Base-by-base conservation (phyloP, 202 grass and related monocot genomes). In the Setaria viridis region DNA sequence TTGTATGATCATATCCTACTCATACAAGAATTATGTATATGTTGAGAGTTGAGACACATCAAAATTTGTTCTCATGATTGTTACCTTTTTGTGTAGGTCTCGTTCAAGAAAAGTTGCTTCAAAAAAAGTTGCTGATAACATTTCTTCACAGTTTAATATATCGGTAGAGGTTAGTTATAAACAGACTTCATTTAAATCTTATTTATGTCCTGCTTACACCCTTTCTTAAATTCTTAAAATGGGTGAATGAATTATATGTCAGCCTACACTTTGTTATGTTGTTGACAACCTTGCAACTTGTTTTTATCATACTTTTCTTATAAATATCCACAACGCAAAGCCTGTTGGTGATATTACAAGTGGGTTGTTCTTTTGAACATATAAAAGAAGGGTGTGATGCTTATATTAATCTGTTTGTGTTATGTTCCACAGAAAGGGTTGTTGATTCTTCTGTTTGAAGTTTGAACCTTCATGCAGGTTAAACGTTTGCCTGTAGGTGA, bases 401-500 rank as follows among this genome's bases (percentile, higher is more conserved):
- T 85, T 51, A 78, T 41, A 80, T 89, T 74, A 6, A 85, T 72
- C 7, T 45, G 15, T 67, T 62, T 56, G 4, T 75, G 37, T 60
- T 21, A 35, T 84, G 13, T 77, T 17, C 35, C 69, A 49, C 30
- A 67, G 60, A 58, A 87, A 43, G 3, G 88, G 41, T 29, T 72
- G 34, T 14, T 79, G 11, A 84, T 80, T 58, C 33, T 86, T 81
- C 20, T 82, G 17, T 83, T 69, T 85, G 32, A 84, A 78, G 17
- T 83, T 69, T 85, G 32, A 84, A 78, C 63, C 73, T 74, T 86
- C 35, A 65, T 68, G 58, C 81, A 95, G 96, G 88, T 94, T 74
- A 95, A 86, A 77, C 86, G 67, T 50, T 89, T 95, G 67, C 91
- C 96, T 79, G 62, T 98, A 82, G 96, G 93, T 84, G 96, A 98